Evolutionary conservation across 1,284 basidiomycete genomes (phyloP).

Genomic region (Naganishia albida): DNA sequence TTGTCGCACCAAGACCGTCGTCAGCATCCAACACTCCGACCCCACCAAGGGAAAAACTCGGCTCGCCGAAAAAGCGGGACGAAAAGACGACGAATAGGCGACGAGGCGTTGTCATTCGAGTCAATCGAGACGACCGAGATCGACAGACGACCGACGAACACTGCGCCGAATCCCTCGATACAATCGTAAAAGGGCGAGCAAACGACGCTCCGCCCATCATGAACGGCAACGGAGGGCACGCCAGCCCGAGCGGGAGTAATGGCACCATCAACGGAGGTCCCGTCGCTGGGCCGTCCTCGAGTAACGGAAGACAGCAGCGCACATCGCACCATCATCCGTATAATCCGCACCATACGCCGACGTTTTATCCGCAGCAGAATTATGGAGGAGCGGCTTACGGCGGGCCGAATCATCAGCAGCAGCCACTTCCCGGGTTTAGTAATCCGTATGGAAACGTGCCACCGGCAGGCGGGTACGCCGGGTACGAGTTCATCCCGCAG

Average conservation of each 20-base stretch:
- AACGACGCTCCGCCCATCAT: constrained; percentile 5
- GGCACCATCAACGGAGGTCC: background rate
- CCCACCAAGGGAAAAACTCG: too few species aligned
- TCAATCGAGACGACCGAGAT: background rate
- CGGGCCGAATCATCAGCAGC: background rate
- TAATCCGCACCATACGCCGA: constrained; percentile 17
- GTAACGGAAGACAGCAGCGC: background rate
- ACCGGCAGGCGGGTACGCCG: constrained; percentile 2
- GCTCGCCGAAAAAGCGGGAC: background rate
- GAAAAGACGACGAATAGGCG: too few species aligned
- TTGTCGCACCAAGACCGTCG: too few species aligned
- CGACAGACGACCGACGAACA: constrained; percentile 3
- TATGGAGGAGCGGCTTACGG: constrained; percentile 1
- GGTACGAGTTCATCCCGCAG: constrained; percentile 19
- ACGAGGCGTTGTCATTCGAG: too few species aligned
- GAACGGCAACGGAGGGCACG: constrained; percentile 20
- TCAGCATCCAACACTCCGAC: too few species aligned
- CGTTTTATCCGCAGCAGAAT: constrained; percentile 22
- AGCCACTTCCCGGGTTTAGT: background rate
- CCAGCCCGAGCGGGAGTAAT: background rate
- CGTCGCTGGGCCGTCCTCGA: background rate
- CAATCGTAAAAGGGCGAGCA: constrained; percentile 1
- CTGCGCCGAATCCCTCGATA: background rate
- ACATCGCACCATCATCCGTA: constrained; percentile 2
- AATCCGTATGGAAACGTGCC: background rate